Evolutionary conservation across 805 yeast species (phyloP).

Genomic region (Yamadazyma philogaea): DNA sequence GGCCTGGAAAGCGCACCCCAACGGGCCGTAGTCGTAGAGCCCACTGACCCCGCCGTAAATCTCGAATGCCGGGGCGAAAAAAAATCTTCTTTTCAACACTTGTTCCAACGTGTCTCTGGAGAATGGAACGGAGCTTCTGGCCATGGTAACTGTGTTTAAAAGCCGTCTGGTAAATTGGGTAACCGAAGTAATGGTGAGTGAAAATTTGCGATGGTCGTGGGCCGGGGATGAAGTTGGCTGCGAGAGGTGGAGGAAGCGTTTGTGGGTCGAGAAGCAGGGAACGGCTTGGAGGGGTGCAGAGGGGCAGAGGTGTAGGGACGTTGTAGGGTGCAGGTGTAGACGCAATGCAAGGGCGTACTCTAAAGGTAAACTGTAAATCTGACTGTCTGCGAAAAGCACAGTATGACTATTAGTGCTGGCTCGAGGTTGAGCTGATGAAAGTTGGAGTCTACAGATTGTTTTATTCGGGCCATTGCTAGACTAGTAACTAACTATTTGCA

Average conservation of each 20-base stretch:
- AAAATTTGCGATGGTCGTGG: slow-evolving; percentile 1
- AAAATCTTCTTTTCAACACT: slow-evolving; percentile 91
- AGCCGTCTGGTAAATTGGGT: not conserved
- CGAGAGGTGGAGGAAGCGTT: not conserved
- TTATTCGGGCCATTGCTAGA: too few species aligned
- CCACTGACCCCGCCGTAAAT: slow-evolving; percentile 99
- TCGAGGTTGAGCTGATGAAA: too few species aligned
- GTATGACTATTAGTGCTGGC: too few species aligned
- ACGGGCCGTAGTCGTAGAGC: slow-evolving; percentile 97
- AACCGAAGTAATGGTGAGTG: slow-evolving; percentile 2
- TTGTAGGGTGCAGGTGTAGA: too few species aligned
- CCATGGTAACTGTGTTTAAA: slow-evolving; percentile 4
- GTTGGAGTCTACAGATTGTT: too few species aligned
- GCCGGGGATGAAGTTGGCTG: not conserved
- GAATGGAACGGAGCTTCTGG: slow-evolving; percentile 39
- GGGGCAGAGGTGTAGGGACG: too few species aligned
- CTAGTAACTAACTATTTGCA: too few species aligned
- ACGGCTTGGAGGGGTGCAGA: too few species aligned
- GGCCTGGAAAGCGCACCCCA: slow-evolving; percentile 98
- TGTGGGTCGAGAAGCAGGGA: too few species aligned
- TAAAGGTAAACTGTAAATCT: too few species aligned
- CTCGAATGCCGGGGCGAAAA: slow-evolving; percentile 96
- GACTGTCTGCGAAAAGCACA: not conserved
- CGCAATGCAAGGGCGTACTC: too few species aligned
- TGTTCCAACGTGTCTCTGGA: slow-evolving; percentile 87